Base-by-base conservation (phyloP, 2,329 filamentous ascomycete species). In the Tothia fuscella region DNA sequence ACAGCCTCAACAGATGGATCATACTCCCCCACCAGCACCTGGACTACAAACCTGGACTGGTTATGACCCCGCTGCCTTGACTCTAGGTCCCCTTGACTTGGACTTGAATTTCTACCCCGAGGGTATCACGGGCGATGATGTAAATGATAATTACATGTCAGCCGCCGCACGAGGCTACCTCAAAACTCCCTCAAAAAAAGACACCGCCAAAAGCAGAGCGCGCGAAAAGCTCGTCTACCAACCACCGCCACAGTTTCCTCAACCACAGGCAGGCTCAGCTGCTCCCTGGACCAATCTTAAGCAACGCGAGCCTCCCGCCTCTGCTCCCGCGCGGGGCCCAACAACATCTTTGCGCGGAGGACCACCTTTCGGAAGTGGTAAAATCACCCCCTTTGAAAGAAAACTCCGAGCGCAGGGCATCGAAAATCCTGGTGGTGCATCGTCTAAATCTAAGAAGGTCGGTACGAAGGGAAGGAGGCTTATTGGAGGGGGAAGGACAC, bases 101-200 rank as follows among this genome's bases (percentile, higher is more conserved):
- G 38, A 49, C 30, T 38, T 43, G 28, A 38, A 40, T 34, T 37
- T 32, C 40, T 29, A 14, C 39, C 39, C 37, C 39, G 19, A 60
- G 52, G 5, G 54, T 51, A 43, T 51, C 48, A 4, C 47, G 48
- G 9, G 13, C 4, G 24, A 12, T 17, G 35, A 37, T 9, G 16
- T 26, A 3, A 34, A 36, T 17, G 36, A 25, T 6, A 29, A 41
- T 13, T 30, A 40, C 7, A 46, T 43, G 1, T 49, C 49, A 5
- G 53, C 53, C 1, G 50, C 51, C 1, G 25, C 50, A 2, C 52
- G 53, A 2, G 62, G 61, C 1, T 70, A 70, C 41, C 57, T 69
- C 42, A 63, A 66, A 29, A 68, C 67, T 22, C 67, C 67, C 0
- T 65, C 61, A 31, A 64, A 63, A 43, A 56, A 61, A 19, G 54